Conservation (phyloP, 805 yeast genomes). For the Vanderwaltozyma polyspora region DNA sequence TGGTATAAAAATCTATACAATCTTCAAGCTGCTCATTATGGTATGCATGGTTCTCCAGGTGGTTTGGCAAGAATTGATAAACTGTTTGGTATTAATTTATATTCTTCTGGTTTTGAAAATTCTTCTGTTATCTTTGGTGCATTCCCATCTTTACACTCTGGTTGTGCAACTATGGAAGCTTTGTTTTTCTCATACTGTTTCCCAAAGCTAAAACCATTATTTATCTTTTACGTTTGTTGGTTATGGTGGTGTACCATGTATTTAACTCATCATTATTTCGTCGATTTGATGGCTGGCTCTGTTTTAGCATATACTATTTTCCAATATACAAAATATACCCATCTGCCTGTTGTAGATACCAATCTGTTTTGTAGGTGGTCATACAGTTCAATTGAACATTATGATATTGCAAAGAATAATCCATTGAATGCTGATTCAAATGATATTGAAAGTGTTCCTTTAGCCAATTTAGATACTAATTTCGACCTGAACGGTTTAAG, state of each 20-base stretch:
- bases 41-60: constrained; percentile 90
- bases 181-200: constrained; percentile 73
- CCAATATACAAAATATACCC: constrained; percentile 52
- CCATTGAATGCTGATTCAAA: constrained; percentile 24
- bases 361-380: constrained; percentile 59
- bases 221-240: constrained; percentile 72
- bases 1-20: constrained; percentile 88
- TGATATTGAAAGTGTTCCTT: constrained; percentile 25
- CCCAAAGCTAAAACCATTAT: constrained; percentile 55
- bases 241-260: constrained; percentile 99
- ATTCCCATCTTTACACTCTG: constrained; percentile 77
- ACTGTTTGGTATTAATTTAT: constrained; percentile 67
- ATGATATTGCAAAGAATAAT: constrained; percentile 25
- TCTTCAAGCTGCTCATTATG: constrained; percentile 77
- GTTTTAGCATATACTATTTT: constrained; percentile 63
- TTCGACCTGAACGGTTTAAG: constrained; percentile 21
- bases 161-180: constrained; percentile 91
- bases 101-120: constrained; percentile 69
- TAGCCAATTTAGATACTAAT: constrained; percentile 13
- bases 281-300: constrained; percentile 87
- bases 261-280: constrained; percentile 88
- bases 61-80: constrained; percentile 81
- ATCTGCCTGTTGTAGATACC: constrained; percentile 49
- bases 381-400: constrained; percentile 33
- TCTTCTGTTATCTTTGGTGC: constrained; percentile 95